Percentiles rank a stretch among this genome's conserved stretches.
Evolutionary conservation across 768 basidiomycete species (phyloP).

Genomic region (Hygrophorus pudorinus): DNA sequence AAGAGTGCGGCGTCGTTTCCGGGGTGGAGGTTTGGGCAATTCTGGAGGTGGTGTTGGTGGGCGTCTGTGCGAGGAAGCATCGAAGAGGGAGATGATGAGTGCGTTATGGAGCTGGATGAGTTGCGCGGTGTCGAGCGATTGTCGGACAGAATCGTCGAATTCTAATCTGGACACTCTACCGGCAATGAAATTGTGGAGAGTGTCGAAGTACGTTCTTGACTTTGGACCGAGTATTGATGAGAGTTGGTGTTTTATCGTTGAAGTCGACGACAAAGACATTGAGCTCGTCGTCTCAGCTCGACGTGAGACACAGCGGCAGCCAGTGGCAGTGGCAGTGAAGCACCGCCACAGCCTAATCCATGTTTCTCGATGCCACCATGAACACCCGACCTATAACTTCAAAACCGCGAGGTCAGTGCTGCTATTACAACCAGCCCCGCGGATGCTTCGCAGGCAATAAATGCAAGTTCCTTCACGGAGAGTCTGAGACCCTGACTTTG

Average conservation of each 20-base stretch:
- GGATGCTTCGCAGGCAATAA: slow-evolving; percentile 60
- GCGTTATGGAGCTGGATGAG: slow-evolving; percentile 73
- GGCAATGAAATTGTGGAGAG: slow-evolving; percentile 57
- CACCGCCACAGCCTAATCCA: not conserved
- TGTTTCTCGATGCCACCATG: slow-evolving; percentile 2
- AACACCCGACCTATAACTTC: slow-evolving; percentile 49
- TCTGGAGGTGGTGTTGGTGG: slow-evolving; percentile 57
- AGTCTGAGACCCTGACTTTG: slow-evolving; percentile 40
- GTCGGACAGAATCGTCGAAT: slow-evolving; percentile 63
- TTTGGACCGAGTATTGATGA: slow-evolving; percentile 50
- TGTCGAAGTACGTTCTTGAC: slow-evolving; percentile 48
- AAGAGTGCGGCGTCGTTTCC: slow-evolving; percentile 62
- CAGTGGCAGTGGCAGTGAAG: too few species aligned
- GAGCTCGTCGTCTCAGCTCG: not conserved
- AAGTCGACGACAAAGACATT: slow-evolving; percentile 73
- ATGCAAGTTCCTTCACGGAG: slow-evolving; percentile 74
- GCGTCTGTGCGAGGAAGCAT: slow-evolving; percentile 59
- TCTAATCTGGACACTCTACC: slow-evolving; percentile 63
- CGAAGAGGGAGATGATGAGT: slow-evolving; percentile 74
- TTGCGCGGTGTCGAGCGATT: slow-evolving; percentile 47
- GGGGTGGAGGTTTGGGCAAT: slow-evolving; percentile 51
- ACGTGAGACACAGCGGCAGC: too few species aligned
- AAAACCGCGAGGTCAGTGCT: slow-evolving; percentile 62
- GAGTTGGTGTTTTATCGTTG: slow-evolving; percentile 62
- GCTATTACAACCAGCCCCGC: slow-evolving; percentile 49